Base-by-base conservation (phyloP, 148 eudicot species). In the Euryodendron excelsum region DNA sequence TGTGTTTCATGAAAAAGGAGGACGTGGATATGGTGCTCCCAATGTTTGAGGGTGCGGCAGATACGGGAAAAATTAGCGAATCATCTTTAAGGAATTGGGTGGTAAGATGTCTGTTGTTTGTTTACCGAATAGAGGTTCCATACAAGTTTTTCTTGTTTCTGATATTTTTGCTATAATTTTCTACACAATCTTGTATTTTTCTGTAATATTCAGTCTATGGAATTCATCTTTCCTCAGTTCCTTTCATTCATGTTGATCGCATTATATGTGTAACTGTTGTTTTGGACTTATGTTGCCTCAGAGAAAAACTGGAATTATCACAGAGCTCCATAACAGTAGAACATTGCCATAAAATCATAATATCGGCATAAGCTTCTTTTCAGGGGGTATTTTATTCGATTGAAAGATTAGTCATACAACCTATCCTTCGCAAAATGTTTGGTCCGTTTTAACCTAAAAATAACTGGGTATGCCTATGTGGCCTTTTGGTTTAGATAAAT, bases 1-100 rank as follows among this genome's bases (percentile, higher is more conserved):
- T 89, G 74, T 82, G 83, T 17, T 95, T 91, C 81, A 84, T 95
- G 92, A 86, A 83, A 52, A 81, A 85, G 74, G 92, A 90, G 63
- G 97, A 93, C 20, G 97, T 88, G 66, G 85, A 88, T 74, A 87
- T 85, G 75, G 84, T 86, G 41, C 75, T 95, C 74, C 89, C 87
- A 12, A 73, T 87, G 28, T 95, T 95, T 65, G 94, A 86, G 75
- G 97, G 96, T 56, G 94, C 91, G 30, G 76, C 77, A 65, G 94
- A 91, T 84, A 84, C 89, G 0, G 85, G 93, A 82, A 82, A 82
- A 80, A 89, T 95, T 78, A 91, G 80, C 83, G 90, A 88, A 86
- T 77, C 89, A 67, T 53, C 93, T 72, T 85, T 93, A 44, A 88
- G 72, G 80, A 90, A 86, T 37, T 95, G 97, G 98, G 97, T 93